These are phyloP conservation scores for Daldinia sp. DNA, from an alignment of 2,329 filamentous ascomycete species.

Conservation along the genomic window DNA sequence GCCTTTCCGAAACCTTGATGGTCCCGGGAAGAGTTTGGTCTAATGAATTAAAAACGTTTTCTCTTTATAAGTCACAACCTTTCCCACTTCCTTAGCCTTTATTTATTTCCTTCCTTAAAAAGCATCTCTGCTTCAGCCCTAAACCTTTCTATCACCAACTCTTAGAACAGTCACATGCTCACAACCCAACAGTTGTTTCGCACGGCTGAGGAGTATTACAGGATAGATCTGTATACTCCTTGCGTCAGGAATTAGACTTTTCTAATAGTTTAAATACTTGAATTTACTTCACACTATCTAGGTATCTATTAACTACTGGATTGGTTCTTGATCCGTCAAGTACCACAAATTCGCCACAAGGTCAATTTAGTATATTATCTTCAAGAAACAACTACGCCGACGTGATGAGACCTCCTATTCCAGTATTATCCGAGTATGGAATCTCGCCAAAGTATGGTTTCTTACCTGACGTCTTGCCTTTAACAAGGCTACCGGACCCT, in stretches of 20 bases:
- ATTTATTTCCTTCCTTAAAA: not conserved
- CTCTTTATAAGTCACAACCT: constrained; percentile 11
- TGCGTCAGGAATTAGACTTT: constrained; percentile 65
- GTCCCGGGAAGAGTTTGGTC: not conserved
- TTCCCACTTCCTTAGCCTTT: constrained; percentile 15
- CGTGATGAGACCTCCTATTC: constrained; percentile 71
- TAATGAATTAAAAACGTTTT: constrained; percentile 22
- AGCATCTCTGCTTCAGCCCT: not conserved
- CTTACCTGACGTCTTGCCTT: constrained; percentile 82
- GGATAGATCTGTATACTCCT: constrained; percentile 71
- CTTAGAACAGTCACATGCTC: constrained; percentile 52
- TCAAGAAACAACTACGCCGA: constrained; percentile 25
- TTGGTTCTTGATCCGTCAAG: constrained; percentile 6
- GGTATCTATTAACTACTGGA: not conserved
- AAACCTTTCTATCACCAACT: constrained; percentile 14
- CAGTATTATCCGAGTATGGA: constrained; percentile 80
- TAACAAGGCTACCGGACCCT: constrained; percentile 83
- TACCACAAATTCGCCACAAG: constrained; percentile 2
- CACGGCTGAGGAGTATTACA: constrained; percentile 74
- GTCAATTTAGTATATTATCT: constrained; percentile 16
- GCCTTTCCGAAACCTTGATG: constrained; percentile 29
- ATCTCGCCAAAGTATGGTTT: constrained; percentile 85
- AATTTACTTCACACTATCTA: not conserved
- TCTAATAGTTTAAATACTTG: constrained; percentile 41
- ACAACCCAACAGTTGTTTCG: constrained; percentile 54